Percentiles rank a stretch among this genome's conserved stretches.
Evolutionary conservation across 768 basidiomycete species (phyloP).

Genomic region (Leccinum fibrillosum): DNA sequence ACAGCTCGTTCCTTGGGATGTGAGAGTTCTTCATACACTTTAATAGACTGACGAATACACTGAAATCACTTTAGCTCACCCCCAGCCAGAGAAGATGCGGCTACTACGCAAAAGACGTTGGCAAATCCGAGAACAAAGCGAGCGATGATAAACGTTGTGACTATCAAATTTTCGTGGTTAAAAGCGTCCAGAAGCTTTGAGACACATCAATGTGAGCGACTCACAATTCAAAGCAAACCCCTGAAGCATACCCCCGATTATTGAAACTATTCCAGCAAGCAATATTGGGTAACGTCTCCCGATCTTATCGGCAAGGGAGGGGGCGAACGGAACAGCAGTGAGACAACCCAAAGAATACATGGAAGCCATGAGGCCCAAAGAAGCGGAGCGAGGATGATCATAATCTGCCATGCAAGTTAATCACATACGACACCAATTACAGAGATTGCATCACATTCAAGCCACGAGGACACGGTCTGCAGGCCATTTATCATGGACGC

Average conservation of each 20-base stretch:
- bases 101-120: conserved; percentile 13
- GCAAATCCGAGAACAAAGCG: conserved; percentile 18
- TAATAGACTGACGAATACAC: background rate
- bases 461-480: background rate
- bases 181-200: background rate
- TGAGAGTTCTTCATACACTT: conserved; percentile 2
- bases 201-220: background rate
- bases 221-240: conserved; percentile 14
- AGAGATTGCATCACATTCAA: background rate
- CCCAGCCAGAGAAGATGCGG: conserved; percentile 19
- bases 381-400: background rate
- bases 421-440: background rate
- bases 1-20: conserved; percentile 3
- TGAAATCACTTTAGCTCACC: conserved; percentile 5
- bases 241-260: conserved; percentile 15
- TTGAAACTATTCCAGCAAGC: conserved; percentile 5
- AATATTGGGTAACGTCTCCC: conserved; percentile 19
- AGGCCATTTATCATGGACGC: conserved; percentile 25
- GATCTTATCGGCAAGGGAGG: conserved; percentile 6
- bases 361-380: conserved; percentile 26
- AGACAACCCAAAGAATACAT: conserved; percentile 63
- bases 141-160: conserved; percentile 13
- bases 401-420: background rate
- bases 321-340: conserved; percentile 43
- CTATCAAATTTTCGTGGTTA: background rate